A percentile compares a stretch with the other conserved stretches of the same genome.
Evolutionary conservation across 2,329 filamentous ascomycete species (phyloP).

Genomic region (Beauveria asiatica): DNA sequence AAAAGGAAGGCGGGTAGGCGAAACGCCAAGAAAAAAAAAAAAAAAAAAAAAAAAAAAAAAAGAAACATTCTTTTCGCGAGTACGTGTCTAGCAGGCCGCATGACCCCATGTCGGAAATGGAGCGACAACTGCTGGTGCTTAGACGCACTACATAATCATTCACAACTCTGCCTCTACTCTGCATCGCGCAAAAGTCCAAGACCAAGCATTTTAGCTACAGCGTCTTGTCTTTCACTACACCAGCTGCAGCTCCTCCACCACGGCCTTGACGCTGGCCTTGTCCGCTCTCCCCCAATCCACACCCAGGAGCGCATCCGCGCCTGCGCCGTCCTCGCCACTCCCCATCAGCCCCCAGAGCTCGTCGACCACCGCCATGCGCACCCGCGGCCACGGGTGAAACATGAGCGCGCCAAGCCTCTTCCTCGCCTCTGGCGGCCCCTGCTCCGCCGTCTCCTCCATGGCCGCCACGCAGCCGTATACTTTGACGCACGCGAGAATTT

Average conservation of each 20-base stretch:
- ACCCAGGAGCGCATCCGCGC: slow-evolving; percentile 34
- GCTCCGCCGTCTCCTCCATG: slow-evolving; percentile 17
- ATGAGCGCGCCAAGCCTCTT: slow-evolving; percentile 66
- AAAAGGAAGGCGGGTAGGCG: too few relatives aligned
- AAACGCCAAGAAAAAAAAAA: too few relatives aligned
- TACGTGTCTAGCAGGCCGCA: too few relatives aligned
- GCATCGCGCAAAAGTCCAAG: neutral
- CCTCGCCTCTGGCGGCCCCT: slow-evolving; percentile 43
- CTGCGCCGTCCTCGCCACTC: slow-evolving; percentile 19
- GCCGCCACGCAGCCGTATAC: slow-evolving; percentile 65
- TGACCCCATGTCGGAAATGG: too few relatives aligned
- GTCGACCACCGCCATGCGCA: slow-evolving; percentile 53
- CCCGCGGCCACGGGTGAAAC: slow-evolving; percentile 72
- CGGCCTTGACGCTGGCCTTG: slow-evolving; percentile 33
- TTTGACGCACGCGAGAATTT: slow-evolving; percentile 70
- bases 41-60: too few relatives aligned
- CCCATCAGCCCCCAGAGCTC: slow-evolving; percentile 44
- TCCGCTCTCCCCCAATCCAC: slow-evolving; percentile 51
- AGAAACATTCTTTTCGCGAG: too few relatives aligned
- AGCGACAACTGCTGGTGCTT: too few relatives aligned
- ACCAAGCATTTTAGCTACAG: neutral
- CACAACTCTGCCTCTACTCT: too few relatives aligned
- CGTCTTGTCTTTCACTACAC: slow-evolving; percentile 13
- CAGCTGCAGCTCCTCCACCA: slow-evolving; percentile 36
- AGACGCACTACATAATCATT: too few relatives aligned